These are phyloP conservation scores for Melampsora americana DNA, from an alignment of 1,284 basidiomycete genomes.

Conservation along the genomic window DNA sequence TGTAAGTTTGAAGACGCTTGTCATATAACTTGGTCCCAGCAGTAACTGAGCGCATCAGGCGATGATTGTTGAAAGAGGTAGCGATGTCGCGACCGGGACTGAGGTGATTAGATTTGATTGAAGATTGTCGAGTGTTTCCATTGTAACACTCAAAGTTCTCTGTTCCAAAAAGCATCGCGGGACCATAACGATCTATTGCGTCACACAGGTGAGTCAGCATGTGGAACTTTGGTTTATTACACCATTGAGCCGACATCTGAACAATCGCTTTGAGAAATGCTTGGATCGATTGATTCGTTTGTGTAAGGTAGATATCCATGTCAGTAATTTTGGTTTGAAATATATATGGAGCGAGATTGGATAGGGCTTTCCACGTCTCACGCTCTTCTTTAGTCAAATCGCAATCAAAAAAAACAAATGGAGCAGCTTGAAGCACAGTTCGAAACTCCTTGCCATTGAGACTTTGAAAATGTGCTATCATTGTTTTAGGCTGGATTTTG, in stretches of 20 bases:
- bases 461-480: not conserved
- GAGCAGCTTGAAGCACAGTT: not conserved
- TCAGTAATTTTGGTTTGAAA: not conserved
- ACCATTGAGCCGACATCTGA: not conserved
- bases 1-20: not conserved
- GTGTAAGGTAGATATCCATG: not conserved
- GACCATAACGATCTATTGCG: not conserved
- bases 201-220: conserved; percentile 4
- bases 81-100: conserved; percentile 6
- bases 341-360: not conserved
- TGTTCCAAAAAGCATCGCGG: not conserved
- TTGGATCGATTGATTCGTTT: not conserved
- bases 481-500: too few relatives aligned
- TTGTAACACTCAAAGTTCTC: conserved; percentile 11
- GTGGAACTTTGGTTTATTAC: conserved; percentile 7
- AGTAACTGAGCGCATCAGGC: conserved; percentile 36
- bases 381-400: not conserved
- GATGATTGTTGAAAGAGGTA: conserved; percentile 3
- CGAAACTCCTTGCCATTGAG: not conserved
- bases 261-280: not conserved
- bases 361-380: not conserved
- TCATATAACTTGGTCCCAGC: conserved; percentile 54
- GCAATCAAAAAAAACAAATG: not conserved
- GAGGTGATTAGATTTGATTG: not conserved
- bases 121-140: not conserved